Base-by-base conservation (phyloP, 768 basidiomycete species). In the Mycena olivaceomarginata region DNA sequence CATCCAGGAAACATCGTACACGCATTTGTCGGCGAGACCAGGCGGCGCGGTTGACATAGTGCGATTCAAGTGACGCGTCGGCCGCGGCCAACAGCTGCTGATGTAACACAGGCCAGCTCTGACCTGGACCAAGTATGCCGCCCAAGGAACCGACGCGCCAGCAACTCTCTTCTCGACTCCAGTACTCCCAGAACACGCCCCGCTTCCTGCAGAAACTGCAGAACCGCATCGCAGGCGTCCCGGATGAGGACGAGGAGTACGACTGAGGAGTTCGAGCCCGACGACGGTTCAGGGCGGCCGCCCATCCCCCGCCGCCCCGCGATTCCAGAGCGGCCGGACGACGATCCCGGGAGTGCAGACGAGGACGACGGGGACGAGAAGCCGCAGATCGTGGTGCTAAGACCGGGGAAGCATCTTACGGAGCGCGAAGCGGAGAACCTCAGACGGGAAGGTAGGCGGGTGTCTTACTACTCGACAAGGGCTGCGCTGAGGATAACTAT, bases 331-430 rank as follows among this genome's bases (percentile, higher is more conserved):
- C 89, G 94, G 45, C 94, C 94, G 0, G 90, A 88, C 15, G 90
- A 92, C 63, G 92, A 95, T 72, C 93, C 91, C 10, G 94, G 94
- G 66, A 95, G 94, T 79, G 94, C 91, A 15, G 93, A 93, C 67
- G 95, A 96, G 73, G 93, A 93, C 74, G 87, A 88, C 5, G 91
- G 83, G 0, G 97, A 97, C 80, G 97, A 98, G 84, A 93, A 91
- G 79, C 97, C 97, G 4, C 95, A 96, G 82, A 92, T 98, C 10
- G 96, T 98, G 4, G 97, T 98, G 11, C 83, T 98, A 79, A 96
- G 92, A 82, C 92, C 94, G 79, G 97, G 97, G 39, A 98, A 96
- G 83, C 97, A 98, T 87, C 88, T 98, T 57, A 92, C 92, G 2
- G 93, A 90, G 77, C 86, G 90, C 70, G 96, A 98, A 81, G 96